These are phyloP conservation scores for Fusarium ramigenum DNA, from an alignment of 2,329 filamentous ascomycete genomes.

Conservation along the genomic window DNA sequence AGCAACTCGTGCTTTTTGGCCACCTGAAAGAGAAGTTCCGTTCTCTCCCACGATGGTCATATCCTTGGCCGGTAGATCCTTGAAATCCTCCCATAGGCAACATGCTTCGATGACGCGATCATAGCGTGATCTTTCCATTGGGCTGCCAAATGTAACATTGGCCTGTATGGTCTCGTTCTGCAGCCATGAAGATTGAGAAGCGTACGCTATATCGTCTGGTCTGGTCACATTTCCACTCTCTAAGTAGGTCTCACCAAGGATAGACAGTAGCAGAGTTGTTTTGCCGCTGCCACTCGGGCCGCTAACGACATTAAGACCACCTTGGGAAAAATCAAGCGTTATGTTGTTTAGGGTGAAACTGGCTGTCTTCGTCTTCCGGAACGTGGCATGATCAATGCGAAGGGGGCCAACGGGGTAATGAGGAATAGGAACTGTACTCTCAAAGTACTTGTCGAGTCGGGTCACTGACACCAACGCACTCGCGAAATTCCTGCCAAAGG, in stretches of 20 bases:
- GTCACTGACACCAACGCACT: constrained; percentile 55
- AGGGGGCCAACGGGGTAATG: constrained; percentile 61
- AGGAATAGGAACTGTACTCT: constrained; percentile 58
- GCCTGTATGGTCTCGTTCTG: constrained; percentile 65
- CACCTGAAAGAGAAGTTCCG: constrained; percentile 64
- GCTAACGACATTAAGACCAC: constrained; percentile 63
- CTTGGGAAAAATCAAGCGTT: constrained; percentile 61
- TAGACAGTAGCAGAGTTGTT: constrained; percentile 63
- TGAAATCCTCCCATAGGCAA: constrained; percentile 60
- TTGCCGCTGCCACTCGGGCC: constrained; percentile 67
- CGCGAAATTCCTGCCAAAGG: constrained; percentile 50
- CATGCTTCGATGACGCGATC: constrained; percentile 65
- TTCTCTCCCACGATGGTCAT: constrained; percentile 64
- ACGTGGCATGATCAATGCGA: constrained; percentile 56
- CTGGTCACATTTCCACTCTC: constrained; percentile 58
- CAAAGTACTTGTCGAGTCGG: constrained; percentile 64
- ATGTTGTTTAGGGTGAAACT: constrained; percentile 60
- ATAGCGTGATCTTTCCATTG: constrained; percentile 63
- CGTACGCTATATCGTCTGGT: constrained; percentile 64
- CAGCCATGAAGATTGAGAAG: constrained; percentile 66
- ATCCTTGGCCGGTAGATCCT: constrained; percentile 61
- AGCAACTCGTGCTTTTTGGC: constrained; percentile 65
- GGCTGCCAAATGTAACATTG: constrained; percentile 64
- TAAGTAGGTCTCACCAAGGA: constrained; percentile 64
- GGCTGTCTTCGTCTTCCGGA: constrained; percentile 61